These are phyloP conservation scores for Geotrichum candidum DNA, from an alignment of 1,139 yeast species.

Conservation along the genomic window DNA sequence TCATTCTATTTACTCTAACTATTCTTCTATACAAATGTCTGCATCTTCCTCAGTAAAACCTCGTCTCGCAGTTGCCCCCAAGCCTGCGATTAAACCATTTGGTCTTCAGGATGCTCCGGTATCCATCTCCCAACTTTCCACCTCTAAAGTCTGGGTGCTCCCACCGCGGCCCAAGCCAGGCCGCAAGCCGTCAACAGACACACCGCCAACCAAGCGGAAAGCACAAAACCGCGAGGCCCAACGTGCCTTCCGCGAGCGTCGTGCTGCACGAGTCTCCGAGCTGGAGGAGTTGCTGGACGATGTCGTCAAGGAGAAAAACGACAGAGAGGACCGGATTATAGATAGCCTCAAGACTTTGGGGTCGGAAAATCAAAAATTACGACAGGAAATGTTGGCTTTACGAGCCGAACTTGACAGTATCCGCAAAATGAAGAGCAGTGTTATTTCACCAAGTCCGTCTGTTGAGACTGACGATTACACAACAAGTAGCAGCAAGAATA, in stretches of 20 bases:
- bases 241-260: slow-evolving; percentile 77
- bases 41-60: neutral
- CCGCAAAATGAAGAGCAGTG: neutral
- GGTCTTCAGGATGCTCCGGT: slow-evolving; percentile 4
- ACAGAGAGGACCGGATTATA: slow-evolving; percentile 36
- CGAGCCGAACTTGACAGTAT: slow-evolving; percentile 19
- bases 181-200: slow-evolving; percentile 69
- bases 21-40: neutral
- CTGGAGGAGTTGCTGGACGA: slow-evolving; percentile 52
- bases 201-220: slow-evolving; percentile 41
- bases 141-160: slow-evolving; percentile 82
- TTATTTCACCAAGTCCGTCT: neutral
- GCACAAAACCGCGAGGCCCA: slow-evolving; percentile 94
- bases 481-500: neutral
- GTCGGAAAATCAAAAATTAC: slow-evolving; percentile 25
- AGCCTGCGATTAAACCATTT: neutral
- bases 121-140: slow-evolving; percentile 30
- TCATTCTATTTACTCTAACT: neutral
- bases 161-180: slow-evolving; percentile 94
- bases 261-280: slow-evolving; percentile 57
- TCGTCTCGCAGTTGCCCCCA: slow-evolving; percentile 2
- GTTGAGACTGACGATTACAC: neutral
- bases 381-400: slow-evolving; percentile 18
- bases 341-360: slow-evolving; percentile 39
- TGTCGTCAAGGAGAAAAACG: slow-evolving; percentile 50